Evolutionary conservation across 192 early-diverging fungal genomes (phyloP).

Genomic region (Backusella morwellensis): DNA sequence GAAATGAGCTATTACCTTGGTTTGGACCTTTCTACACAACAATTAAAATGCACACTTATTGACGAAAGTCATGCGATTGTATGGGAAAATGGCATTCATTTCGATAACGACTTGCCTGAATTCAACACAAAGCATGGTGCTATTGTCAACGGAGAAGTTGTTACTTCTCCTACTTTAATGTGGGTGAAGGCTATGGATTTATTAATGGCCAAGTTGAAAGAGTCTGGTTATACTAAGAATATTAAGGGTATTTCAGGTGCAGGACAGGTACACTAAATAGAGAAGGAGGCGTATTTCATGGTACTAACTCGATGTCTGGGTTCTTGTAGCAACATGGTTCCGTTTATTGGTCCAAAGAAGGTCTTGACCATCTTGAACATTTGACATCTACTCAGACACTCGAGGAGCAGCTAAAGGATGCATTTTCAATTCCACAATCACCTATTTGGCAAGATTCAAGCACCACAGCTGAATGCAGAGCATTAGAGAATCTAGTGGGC

Average conservation of each 20-base stretch:
- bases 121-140: conserved; percentile 50
- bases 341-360: conserved; percentile 69
- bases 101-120: conserved; percentile 62
- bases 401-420: conserved; percentile 49
- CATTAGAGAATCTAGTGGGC: conserved; percentile 62
- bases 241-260: conserved; percentile 62
- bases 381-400: conserved; percentile 44
- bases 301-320: neutral
- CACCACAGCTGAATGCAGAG: conserved; percentile 59
- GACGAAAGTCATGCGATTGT: conserved; percentile 30
- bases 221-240: conserved; percentile 19
- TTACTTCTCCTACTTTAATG: conserved; percentile 70
- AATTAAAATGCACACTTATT: conserved; percentile 67
- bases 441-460: conserved; percentile 88
- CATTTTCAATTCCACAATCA: conserved; percentile 56
- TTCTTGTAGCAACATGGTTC: conserved; percentile 75
- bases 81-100: conserved; percentile 53
- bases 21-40: conserved; percentile 76
- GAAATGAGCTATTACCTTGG: conserved; percentile 50
- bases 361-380: conserved; percentile 36
- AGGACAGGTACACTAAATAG: conserved; percentile 49
- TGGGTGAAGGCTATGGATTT: conserved; percentile 75
- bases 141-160: conserved; percentile 45
- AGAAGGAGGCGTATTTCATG: neutral
- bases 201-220: conserved; percentile 51